Conservation (phyloP, 179 eudicot genomes). For the Silene vulgaris region DNA sequence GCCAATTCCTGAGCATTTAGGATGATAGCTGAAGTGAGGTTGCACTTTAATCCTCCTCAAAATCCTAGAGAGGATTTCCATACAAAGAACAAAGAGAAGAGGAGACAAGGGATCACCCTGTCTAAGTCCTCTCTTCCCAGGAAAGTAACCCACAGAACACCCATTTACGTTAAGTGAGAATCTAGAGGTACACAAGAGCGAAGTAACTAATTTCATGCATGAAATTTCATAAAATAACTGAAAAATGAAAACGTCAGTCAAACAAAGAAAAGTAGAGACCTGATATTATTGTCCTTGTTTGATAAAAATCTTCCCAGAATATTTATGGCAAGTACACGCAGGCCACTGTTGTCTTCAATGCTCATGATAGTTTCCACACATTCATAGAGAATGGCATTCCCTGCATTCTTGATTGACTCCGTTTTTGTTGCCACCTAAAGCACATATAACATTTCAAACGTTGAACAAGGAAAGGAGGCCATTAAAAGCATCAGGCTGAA, state of each 20-base stretch:
- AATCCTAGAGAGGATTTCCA: too few species aligned
- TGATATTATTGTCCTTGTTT: slow-evolving; percentile 93
- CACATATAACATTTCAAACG: slow-evolving; percentile 5
- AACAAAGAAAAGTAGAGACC: slow-evolving; percentile 36
- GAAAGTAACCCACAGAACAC: too few species aligned
- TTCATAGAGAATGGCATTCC: slow-evolving; percentile 93
- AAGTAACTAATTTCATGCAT: background rate
- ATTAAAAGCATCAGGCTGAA: background rate
- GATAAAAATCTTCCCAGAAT: slow-evolving; percentile 95
- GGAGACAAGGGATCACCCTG: background rate
- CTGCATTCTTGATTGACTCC: slow-evolving; percentile 95
- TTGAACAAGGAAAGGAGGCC: background rate
- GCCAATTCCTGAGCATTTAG: too few species aligned
- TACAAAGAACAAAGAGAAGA: background rate
- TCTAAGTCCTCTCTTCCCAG: too few species aligned
- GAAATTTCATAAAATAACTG: background rate
- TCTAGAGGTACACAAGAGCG: background rate
- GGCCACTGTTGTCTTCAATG: slow-evolving; percentile 90
- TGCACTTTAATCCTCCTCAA: too few species aligned
- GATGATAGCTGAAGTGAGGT: too few species aligned
- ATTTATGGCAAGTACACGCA: slow-evolving; percentile 95
- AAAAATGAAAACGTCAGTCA: background rate
- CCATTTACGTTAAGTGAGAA: too few species aligned
- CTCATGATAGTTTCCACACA: slow-evolving; percentile 96
- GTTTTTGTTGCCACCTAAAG: slow-evolving; percentile 98